Evolutionary conservation across 805 yeast genomes (phyloP).

Genomic region (Candida sanyiensis): DNA sequence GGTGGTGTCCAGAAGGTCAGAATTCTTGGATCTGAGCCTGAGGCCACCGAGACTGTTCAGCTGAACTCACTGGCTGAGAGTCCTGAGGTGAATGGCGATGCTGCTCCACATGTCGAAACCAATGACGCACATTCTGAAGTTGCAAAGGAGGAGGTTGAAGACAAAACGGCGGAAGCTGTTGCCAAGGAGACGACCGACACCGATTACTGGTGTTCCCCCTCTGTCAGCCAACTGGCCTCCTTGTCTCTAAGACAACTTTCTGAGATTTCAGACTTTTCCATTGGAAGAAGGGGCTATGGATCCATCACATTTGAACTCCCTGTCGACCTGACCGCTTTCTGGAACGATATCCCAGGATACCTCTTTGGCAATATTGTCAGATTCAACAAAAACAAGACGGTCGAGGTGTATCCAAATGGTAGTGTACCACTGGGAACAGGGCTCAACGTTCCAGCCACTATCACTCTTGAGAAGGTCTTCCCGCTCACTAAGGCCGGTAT

Average conservation of each 20-base stretch:
- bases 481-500: conserved; percentile 35
- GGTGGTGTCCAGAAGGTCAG: conserved; percentile 26
- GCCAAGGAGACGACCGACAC: conserved; percentile 4
- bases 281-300: conserved; percentile 65
- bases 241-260: conserved; percentile 44
- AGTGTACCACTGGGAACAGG: conserved; percentile 66
- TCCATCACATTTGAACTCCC: conserved; percentile 60
- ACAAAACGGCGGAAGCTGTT: conserved; percentile 1
- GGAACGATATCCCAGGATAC: conserved; percentile 30
- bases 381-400: conserved; percentile 42
- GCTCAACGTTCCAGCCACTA: conserved; percentile 70
- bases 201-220: conserved; percentile 67
- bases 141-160: conserved; percentile 3
- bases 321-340: conserved; percentile 59
- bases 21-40: conserved; percentile 22
- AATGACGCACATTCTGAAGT: neutral
- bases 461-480: conserved; percentile 55
- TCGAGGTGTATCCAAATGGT: conserved; percentile 60
- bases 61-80: conserved; percentile 2
- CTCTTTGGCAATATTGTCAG: conserved; percentile 38
- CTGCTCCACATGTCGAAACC: conserved; percentile 1
- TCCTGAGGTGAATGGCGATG: neutral
- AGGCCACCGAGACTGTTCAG: neutral
- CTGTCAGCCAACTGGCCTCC: conserved; percentile 42
- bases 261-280: conserved; percentile 54